These are phyloP conservation scores for Phytophthora fragariaefolia DNA, from an alignment of 352 stramenopile species.

Conservation along the genomic window DNA sequence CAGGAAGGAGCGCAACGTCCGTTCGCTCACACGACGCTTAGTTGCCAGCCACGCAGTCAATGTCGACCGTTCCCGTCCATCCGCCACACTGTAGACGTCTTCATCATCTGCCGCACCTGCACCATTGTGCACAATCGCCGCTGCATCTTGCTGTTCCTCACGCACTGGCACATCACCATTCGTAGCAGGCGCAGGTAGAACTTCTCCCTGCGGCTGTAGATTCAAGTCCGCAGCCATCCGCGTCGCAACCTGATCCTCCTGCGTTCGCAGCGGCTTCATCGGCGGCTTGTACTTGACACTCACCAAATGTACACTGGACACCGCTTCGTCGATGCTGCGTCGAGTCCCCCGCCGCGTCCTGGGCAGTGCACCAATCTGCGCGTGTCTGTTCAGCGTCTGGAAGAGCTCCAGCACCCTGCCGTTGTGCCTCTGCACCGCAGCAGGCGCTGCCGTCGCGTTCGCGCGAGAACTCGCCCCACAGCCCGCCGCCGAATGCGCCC, in stretches of 20 bases:
- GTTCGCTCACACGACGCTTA: slow-evolving; percentile 39
- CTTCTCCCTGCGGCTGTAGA: slow-evolving; percentile 2
- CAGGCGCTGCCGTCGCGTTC: not conserved
- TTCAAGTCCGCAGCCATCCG: slow-evolving; percentile 26
- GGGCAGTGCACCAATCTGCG: slow-evolving; percentile 14
- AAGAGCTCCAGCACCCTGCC: slow-evolving; percentile 28
- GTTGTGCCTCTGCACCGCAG: slow-evolving; percentile 19
- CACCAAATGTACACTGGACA: slow-evolving; percentile 40
- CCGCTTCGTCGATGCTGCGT: slow-evolving; percentile 9
- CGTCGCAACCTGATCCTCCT: slow-evolving; percentile 15
- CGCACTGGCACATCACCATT: slow-evolving; percentile 3
- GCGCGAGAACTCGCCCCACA: not conserved
- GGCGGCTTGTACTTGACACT: slow-evolving; percentile 17
- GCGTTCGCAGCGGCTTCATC: not conserved
- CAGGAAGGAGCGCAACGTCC: slow-evolving; percentile 57
- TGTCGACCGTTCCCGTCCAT: slow-evolving; percentile 42
- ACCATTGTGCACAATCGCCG: slow-evolving; percentile 20
- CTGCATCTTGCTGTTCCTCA: slow-evolving; percentile 4
- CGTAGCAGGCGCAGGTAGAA: slow-evolving; percentile 7
- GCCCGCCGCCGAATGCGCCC: slow-evolving; percentile 13
- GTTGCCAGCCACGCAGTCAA: slow-evolving; percentile 52
- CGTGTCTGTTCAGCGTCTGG: slow-evolving; percentile 20
- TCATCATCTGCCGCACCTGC: slow-evolving; percentile 39
- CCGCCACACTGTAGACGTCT: slow-evolving; percentile 49
- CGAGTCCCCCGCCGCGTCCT: not conserved